Conservation (phyloP, 345 rosid species). For the Lumnitzera racemosa region DNA sequence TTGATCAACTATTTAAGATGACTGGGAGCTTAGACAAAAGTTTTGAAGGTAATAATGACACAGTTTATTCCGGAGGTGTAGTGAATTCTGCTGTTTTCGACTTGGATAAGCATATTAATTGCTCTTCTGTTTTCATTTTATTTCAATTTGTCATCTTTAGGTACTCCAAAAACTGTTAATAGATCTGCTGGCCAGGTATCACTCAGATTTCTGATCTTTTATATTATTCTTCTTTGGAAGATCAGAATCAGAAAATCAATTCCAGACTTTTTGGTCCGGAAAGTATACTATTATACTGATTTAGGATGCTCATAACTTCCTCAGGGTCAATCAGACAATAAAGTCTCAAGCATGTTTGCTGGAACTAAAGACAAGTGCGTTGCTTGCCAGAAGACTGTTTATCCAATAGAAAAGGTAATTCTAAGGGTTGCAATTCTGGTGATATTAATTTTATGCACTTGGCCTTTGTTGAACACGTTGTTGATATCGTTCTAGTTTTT, state of each 20-base stretch:
- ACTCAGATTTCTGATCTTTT: too few species aligned
- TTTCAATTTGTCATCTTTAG: slow-evolving; percentile 17
- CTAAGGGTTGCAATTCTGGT: not conserved
- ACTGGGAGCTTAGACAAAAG: slow-evolving; percentile 79
- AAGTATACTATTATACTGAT: not conserved
- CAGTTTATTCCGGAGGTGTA: not conserved
- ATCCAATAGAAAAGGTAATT: slow-evolving; percentile 64
- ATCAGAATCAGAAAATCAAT: too few species aligned
- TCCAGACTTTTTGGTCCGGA: not conserved
- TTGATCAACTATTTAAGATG: slow-evolving; percentile 67
- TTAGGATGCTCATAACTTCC: slow-evolving; percentile 5
- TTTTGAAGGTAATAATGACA: slow-evolving; percentile 43
- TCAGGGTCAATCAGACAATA: slow-evolving; percentile 39
- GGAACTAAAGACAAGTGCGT: slow-evolving; percentile 80
- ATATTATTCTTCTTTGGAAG: too few species aligned
- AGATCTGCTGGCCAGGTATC: slow-evolving; percentile 52
- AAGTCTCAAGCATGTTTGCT: slow-evolving; percentile 55
- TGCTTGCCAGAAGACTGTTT: slow-evolving; percentile 69
- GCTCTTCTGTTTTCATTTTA: not conserved
- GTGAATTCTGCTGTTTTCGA: slow-evolving; percentile 2
- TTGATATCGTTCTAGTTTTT: too few species aligned
- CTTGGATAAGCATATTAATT: not conserved
- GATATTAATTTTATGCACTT: not conserved
- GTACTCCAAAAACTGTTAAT: slow-evolving; percentile 51
- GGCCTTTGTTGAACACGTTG: too few species aligned